Conservation (phyloP, 1,284 basidiomycete species). For the Moesziomyces sp. region DNA sequence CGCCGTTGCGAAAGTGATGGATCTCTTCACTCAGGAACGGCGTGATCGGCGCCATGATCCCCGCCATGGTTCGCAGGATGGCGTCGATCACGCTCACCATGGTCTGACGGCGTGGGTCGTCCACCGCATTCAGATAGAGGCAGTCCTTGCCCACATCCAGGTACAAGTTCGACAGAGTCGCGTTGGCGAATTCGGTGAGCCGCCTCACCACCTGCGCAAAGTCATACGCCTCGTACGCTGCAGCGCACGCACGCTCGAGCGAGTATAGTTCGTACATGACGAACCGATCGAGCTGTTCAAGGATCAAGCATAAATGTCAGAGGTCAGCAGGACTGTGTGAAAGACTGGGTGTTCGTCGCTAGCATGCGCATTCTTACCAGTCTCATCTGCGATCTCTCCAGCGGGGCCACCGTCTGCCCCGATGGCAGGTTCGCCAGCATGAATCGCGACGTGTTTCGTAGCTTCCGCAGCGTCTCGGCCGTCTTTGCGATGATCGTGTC, state of each 20-base stretch:
- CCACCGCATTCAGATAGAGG: conserved; percentile 79
- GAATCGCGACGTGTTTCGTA: conserved; percentile 90
- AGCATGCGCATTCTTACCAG: conserved; percentile 11
- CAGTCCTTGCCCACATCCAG: conserved; percentile 92
- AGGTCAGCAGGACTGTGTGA: not conserved
- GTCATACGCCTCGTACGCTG: conserved; percentile 80
- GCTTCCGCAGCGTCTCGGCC: conserved; percentile 82
- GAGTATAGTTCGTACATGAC: conserved; percentile 84
- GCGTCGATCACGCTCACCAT: conserved; percentile 80
- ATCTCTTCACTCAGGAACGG: conserved; percentile 95
- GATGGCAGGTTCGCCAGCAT: conserved; percentile 78
- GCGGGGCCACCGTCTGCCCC: not conserved
- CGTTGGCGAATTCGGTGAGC: conserved; percentile 70
- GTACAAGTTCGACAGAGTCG: conserved; percentile 75
- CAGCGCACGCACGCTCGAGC: conserved; percentile 76
- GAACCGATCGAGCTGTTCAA: conserved; percentile 71
- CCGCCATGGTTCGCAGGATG: conserved; percentile 78
- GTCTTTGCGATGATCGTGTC: conserved; percentile 81
- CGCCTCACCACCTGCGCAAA: conserved; percentile 77
- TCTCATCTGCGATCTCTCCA: conserved; percentile 35
- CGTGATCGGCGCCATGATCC: conserved; percentile 84
- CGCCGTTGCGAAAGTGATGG: conserved; percentile 70
- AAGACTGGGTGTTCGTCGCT: too few relatives aligned
- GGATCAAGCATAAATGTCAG: not conserved
- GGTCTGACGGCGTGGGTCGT: conserved; percentile 74